Evolutionary conservation across 345 rosid genomes (phyloP).

Genomic region (rapeseed (Brassica napus)): Da-Ae NC_063446.1:65213501-65214000

Average conservation of each 20-base stretch:
- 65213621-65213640: background rate
- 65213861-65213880: background rate
- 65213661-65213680: slow-evolving; percentile 28
- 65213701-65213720: background rate
- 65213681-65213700: background rate
- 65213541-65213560: background rate
- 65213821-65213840: background rate
- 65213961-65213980: background rate
- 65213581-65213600: slow-evolving; percentile 31
- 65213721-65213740: slow-evolving; percentile 7
- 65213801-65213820: background rate
- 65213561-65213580: background rate
- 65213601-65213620: slow-evolving; percentile 14
- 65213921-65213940: background rate
- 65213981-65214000: background rate
- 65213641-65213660: slow-evolving; percentile 3
- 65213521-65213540: slow-evolving; percentile 45
- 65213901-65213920: background rate
- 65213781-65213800: background rate
- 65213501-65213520: slow-evolving; percentile 39
- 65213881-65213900: background rate
- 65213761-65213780: background rate
- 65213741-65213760: slow-evolving; percentile 26
- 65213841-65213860: background rate
- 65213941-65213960: background rate